phyloP scores from a whole-genome alignment of 2,329 filamentous ascomycete species.

The Stachybotrys chartarum region DNA sequence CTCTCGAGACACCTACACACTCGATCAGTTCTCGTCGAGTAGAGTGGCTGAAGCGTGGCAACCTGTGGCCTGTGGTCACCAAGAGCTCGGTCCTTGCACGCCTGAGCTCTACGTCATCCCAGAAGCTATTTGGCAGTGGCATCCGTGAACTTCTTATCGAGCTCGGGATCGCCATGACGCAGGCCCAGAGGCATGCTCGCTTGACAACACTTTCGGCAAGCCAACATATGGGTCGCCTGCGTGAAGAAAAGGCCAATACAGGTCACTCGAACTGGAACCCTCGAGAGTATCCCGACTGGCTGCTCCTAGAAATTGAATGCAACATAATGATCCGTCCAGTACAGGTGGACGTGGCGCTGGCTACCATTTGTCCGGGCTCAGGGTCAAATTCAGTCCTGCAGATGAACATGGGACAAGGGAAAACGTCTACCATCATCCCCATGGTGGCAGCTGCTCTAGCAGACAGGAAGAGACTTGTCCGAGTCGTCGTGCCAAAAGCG shows the following conservation, averaged over 20 bases:
- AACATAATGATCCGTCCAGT: constrained; percentile 54
- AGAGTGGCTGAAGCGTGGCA: constrained; percentile 13
- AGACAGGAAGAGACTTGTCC: constrained; percentile 36
- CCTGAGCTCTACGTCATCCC: constrained; percentile 8
- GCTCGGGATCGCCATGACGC: constrained; percentile 12
- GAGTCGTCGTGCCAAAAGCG: constrained; percentile 51
- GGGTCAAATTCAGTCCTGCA: constrained; percentile 53
- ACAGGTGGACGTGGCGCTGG: constrained; percentile 55
- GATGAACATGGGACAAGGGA: constrained; percentile 61
- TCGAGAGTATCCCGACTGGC: constrained; percentile 49
- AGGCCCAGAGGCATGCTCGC: constrained; percentile 19
- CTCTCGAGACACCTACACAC: constrained; percentile 4
- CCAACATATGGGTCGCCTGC: constrained; percentile 37
- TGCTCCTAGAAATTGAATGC: constrained; percentile 60
- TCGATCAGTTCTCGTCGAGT: constrained; percentile 5
- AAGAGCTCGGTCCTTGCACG: constrained; percentile 10
- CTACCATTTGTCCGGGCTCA: constrained; percentile 48
- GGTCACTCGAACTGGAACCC: constrained; percentile 51
- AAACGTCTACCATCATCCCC: constrained; percentile 50
- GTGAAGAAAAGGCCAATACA: constrained; percentile 33
- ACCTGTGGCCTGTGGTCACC: constrained; percentile 14
- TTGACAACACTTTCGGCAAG: constrained; percentile 51
- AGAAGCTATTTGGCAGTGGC: constrained; percentile 12
- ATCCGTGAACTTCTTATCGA: constrained; percentile 11
- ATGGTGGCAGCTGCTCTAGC: constrained; percentile 41